Conservation (phyloP, 768 basidiomycete genomes). For the Rossbeevera mucosa region DNA sequence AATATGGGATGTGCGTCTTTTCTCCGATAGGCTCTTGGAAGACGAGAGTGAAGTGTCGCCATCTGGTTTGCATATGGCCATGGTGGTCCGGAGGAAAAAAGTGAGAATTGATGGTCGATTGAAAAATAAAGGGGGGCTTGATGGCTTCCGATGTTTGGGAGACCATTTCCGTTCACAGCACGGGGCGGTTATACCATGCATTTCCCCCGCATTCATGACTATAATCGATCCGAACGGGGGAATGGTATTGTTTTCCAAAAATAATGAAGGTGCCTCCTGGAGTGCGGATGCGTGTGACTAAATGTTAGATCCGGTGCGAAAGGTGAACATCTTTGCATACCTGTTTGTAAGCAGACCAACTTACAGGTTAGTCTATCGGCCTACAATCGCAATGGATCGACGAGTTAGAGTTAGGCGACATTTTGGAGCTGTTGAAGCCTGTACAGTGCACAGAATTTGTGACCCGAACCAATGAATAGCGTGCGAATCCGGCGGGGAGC, state of each 20-base stretch:
- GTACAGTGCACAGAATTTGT: neutral
- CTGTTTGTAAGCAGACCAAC: neutral
- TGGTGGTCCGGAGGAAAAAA: neutral
- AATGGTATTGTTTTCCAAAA: neutral
- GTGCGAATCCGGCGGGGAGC: neutral
- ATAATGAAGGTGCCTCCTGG: neutral
- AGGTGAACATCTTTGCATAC: too few species aligned
- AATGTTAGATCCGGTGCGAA: neutral
- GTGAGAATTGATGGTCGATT: neutral
- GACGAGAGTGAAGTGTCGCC: neutral
- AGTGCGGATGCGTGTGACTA: neutral
- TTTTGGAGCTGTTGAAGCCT: neutral
- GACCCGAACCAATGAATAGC: neutral
- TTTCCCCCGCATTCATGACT: too few species aligned
- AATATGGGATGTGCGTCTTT: neutral
- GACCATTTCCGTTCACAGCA: neutral
- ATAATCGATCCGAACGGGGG: too few species aligned
- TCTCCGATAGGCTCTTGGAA: slow-evolving; percentile 3
- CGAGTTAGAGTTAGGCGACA: neutral
- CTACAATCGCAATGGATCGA: neutral
- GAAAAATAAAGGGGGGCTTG: neutral
- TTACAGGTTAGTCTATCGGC: neutral
- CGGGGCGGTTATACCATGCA: too few species aligned
- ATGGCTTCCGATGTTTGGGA: neutral
- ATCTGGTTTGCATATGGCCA: neutral